phyloP scores from a whole-genome alignment of 768 basidiomycete genomes.

The Pisolithus tinctorius region DNA sequence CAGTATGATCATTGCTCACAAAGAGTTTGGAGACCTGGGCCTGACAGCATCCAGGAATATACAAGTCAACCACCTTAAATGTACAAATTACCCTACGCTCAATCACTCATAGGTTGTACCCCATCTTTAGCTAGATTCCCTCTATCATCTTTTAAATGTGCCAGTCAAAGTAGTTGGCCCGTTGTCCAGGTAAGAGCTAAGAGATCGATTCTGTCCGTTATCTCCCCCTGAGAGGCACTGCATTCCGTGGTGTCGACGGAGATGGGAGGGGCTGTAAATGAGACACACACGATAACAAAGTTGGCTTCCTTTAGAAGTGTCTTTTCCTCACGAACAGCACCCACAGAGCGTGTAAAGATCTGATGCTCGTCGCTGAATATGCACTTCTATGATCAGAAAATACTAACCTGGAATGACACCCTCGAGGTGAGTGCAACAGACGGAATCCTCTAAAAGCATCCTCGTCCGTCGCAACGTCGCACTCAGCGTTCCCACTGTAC shows the following conservation, averaged over 20 bases:
- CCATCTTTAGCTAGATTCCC: no score
- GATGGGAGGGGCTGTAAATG: conserved; percentile 1
- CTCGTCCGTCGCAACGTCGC: conserved; percentile 90
- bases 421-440: conserved; percentile 83
- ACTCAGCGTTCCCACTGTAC: conserved; percentile 92
- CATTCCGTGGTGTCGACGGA: no score
- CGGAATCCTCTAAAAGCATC: conserved; percentile 90
- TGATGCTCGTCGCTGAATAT: conserved; percentile 22
- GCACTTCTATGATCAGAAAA: conserved; percentile 25
- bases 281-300: conserved; percentile 75
- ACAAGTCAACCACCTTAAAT: no score
- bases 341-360: conserved; percentile 96
- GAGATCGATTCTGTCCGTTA: conserved; percentile 95
- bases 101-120: no score
- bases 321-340: conserved; percentile 78
- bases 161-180: conserved; percentile 94
- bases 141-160: conserved; percentile 61
- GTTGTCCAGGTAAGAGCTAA: conserved; percentile 81
- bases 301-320: conserved; percentile 78
- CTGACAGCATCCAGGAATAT: no score
- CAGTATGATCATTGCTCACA: no score
- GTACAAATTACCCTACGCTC: no score
- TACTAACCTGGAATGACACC: no score
- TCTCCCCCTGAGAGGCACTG: conserved; percentile 93
- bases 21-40: no score